Conservation (phyloP, 352 stramenopile species). For the Globisporangium nagaii region DNA sequence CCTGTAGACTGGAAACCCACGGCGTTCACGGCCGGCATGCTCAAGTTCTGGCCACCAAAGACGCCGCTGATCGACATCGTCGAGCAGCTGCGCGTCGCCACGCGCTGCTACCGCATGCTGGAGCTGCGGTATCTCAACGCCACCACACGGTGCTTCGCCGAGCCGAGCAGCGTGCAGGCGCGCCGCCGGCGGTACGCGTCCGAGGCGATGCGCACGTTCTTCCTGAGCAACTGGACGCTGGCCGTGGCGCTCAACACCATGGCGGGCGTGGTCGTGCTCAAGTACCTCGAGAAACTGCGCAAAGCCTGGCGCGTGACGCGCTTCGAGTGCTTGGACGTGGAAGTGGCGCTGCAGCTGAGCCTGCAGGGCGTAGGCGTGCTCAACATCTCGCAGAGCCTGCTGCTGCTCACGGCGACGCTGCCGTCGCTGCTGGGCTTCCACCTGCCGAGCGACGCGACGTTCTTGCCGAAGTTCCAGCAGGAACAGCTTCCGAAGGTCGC, state of each 20-base stretch:
- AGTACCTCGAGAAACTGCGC: slow-evolving; percentile 35
- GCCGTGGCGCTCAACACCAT: slow-evolving; percentile 45
- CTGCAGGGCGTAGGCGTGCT: slow-evolving; percentile 38
- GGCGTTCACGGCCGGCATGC: slow-evolving; percentile 23
- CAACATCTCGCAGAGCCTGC: slow-evolving; percentile 30
- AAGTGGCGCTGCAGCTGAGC: slow-evolving; percentile 36
- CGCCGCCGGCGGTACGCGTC: slow-evolving; percentile 4
- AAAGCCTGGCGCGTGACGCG: slow-evolving; percentile 24
- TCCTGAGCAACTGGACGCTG: slow-evolving; percentile 34
- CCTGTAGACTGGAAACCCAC: slow-evolving; percentile 22
- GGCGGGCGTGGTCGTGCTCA: slow-evolving; percentile 30
- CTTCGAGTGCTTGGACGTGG: slow-evolving; percentile 29
- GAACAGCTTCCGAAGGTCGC: slow-evolving; percentile 11
- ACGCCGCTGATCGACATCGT: slow-evolving; percentile 21
- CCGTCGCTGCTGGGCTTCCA: slow-evolving; percentile 31
- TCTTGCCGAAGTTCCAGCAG: slow-evolving; percentile 17
- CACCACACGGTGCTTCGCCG: slow-evolving; percentile 29
- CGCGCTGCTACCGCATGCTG: slow-evolving; percentile 35
- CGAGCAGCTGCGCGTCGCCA: slow-evolving; percentile 16
- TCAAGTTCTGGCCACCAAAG: slow-evolving; percentile 38
- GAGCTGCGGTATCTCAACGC: slow-evolving; percentile 23
- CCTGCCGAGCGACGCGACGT: slow-evolving; percentile 18
- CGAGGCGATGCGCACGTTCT: slow-evolving; percentile 35
- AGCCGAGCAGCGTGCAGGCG: slow-evolving; percentile 18
- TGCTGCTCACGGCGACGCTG: slow-evolving; percentile 25